Evolutionary conservation across 768 basidiomycete genomes (phyloP), one percentile per base, ranked within the genome.

Genomic region (Hydnum rufescens): DNA sequence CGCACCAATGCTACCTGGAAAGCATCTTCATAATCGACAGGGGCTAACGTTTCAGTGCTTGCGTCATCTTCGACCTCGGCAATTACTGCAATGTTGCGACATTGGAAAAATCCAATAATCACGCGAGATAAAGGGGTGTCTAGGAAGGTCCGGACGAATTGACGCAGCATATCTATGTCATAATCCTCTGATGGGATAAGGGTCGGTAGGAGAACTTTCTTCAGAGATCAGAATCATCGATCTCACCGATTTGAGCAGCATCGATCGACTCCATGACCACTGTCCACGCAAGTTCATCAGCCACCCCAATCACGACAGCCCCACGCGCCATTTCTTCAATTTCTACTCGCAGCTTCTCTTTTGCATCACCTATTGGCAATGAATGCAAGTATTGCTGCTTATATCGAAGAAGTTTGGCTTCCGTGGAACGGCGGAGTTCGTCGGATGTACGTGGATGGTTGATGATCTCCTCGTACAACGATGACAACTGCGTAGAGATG

Each of bases 211-310:
- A 57, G 51, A 29, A 4, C 19, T 19, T 26, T 32, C 5, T 30
- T 18, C 4, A 46, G 30, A 51, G 32, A 53, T 39, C 53, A 51
- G 28, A 34, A 32, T 44, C 22, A 13, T 47, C 28, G 5, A 18
- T 64, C 75, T 60, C 60, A 87, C 88, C 73, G 4, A 85, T 68
- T 3, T 70, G 70, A 26, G 75, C 76, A 34, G 67, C 71, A 61
- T 97, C 80, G 52, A 68, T 74, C 55, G 76, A 73, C 60, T 97
- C 87, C 42, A 96, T 68, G 55, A 72, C 77, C 3, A 82, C 63
- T 26, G 66, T 70, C 93, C 95, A 99, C 0, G 84, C 88, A 25
- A 80, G 62, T 60, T 86, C 80, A 59, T 95, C 82, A 0, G 77
- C 74, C 5, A 90, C 73, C 16, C 71, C 69, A 19, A 99, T 68